phyloP scores from a whole-genome alignment of 331 rosid genomes.

The Phaseolus coccineus region DNA sequence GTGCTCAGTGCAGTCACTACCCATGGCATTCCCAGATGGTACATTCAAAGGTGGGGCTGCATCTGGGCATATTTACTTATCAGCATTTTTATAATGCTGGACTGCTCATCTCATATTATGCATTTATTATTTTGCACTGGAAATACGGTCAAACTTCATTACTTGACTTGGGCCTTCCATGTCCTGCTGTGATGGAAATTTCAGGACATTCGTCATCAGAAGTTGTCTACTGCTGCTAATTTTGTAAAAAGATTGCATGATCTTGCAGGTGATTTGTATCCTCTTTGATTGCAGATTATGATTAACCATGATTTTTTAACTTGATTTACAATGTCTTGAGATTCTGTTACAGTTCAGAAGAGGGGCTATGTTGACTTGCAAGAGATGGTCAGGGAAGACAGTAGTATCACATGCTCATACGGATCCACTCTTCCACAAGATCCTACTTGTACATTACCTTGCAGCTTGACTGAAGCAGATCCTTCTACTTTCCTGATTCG shows the following conservation, averaged over 20 bases:
- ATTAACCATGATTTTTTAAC: constrained; percentile 32
- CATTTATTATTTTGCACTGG: constrained; percentile 21
- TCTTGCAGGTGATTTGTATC: constrained; percentile 72
- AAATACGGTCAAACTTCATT: constrained; percentile 10
- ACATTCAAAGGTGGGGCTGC: constrained; percentile 9
- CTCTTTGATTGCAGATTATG: constrained; percentile 39
- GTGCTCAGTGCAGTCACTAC: constrained; percentile 32
- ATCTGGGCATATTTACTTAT: constrained; percentile 15
- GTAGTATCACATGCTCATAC: constrained; percentile 54
- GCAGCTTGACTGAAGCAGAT: constrained; percentile 85
- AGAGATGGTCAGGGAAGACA: constrained; percentile 73
- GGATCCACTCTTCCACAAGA: constrained; percentile 92
- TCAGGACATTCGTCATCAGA: constrained; percentile 72
- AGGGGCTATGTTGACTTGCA: constrained; percentile 82
- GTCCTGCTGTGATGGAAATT: constrained; percentile 40
- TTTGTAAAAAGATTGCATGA: constrained; percentile 86
- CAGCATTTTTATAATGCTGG: constrained; percentile 34
- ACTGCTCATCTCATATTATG: constrained; percentile 1
- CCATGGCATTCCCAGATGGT: constrained; percentile 27
- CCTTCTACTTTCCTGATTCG: constrained; percentile 91
- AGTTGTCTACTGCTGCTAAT: constrained; percentile 79
- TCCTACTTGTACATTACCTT: constrained; percentile 68
- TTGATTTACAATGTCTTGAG: constrained; percentile 44
- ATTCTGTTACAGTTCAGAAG: constrained; percentile 74
- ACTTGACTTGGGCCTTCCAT: constrained; percentile 39